Evolutionary conservation across 2,329 filamentous ascomycete genomes (phyloP), one percentile per base, ranked within the genome.

Genomic region (Xylaria sp.): DNA sequence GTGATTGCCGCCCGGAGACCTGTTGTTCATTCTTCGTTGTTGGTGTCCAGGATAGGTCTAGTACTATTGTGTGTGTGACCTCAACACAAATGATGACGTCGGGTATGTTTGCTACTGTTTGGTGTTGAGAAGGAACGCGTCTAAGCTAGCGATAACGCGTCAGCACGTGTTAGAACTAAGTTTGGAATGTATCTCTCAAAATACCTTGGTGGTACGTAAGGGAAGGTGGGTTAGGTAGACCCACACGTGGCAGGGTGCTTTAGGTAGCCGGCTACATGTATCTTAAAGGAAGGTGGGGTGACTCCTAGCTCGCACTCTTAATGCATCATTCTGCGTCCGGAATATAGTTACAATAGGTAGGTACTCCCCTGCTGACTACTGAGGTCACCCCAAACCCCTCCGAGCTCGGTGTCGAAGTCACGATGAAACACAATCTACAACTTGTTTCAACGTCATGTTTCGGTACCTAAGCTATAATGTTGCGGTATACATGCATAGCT

Each of bases 361-460:
- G 32, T 34, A 21, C 45, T 19, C 3, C 45, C 12, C 45, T 11
- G 45, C 17, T 3, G 17, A 19, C 11, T 21, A 17, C 45, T 48
- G 14, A 21, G 48, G 48, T 14, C 21, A 53, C 50, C 32, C 68
- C 66, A 63, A 69, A 64, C 7, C 39, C 55, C 62, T 58, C 63
- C 59, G 62, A 69, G 57, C 65, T 39, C 39, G 57, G 58, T 58
- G 45, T 58, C 50, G 11, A 68, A 60, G 39, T 62, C 48, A 19
- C 51, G 39, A 50, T 69, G 68, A 67, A 69, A 67, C 68, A 34
- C 42, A 34, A 27, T 65, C 24, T 24, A 55, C 36, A 30, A 32
- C 42, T 19, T 61, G 67, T 69, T 69, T 69, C 66, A 66, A 64
- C 53, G 57, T 8, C n/a, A 57, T 69, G 69, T 69, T 69, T 70